These are phyloP conservation scores for Aphanomyces invadans DNA, from an alignment of 352 stramenopile genomes.

Conservation along the genomic window DNA sequence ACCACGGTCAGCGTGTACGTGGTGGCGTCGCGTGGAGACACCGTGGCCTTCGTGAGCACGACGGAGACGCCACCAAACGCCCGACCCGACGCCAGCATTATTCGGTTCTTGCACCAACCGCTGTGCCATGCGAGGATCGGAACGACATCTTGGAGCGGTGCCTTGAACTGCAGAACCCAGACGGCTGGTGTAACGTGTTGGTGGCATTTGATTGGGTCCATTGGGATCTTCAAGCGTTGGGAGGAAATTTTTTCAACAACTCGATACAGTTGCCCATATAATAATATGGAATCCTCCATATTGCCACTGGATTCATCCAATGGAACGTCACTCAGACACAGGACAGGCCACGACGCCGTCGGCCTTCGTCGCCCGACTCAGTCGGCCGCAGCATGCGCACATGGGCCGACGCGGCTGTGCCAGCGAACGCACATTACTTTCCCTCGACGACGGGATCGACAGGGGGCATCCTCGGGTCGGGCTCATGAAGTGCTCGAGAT, in stretches of 20 bases:
- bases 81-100: neutral
- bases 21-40: neutral
- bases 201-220: neutral
- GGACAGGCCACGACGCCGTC: too few relatives aligned
- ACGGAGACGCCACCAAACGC: neutral
- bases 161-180: neutral
- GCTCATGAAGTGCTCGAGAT: too few relatives aligned
- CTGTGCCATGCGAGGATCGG: neutral
- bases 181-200: neutral
- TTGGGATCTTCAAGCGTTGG: neutral
- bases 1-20: neutral
- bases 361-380: too few relatives aligned
- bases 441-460: too few relatives aligned
- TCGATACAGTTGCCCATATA: neutral
- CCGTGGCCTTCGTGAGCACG: neutral
- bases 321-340: too few relatives aligned
- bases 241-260: neutral
- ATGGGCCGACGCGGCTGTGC: too few relatives aligned
- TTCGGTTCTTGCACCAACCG: too few relatives aligned
- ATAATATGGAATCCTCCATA: neutral
- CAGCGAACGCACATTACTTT: too few relatives aligned
- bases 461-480: too few relatives aligned
- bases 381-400: too few relatives aligned
- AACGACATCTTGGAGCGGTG: too few relatives aligned
- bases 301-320: too few relatives aligned